Evolutionary conservation across 2,329 filamentous ascomycete genomes (phyloP), one percentile per base, ranked within the genome.

Genomic region (Sporothrix brasiliensis): DNA sequence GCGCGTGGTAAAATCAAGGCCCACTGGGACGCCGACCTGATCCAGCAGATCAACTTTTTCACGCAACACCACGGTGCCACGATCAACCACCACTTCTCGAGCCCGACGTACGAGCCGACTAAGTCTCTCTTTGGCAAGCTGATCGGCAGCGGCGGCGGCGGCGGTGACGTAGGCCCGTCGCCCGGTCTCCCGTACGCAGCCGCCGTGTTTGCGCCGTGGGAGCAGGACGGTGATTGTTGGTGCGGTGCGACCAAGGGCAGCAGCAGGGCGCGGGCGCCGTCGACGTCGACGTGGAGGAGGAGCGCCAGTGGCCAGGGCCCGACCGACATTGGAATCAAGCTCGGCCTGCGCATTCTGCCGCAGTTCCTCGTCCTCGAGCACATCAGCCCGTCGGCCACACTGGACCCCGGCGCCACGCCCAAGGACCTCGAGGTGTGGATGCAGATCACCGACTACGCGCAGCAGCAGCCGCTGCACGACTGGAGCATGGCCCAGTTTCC

Each of bases 151-250:
- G 27, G n/a, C 11, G 30, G 30, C 30, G 30, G 30, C 34, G 34
- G 34, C 34, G 6, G 63, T 2, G 39, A n/a, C 27, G 27, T 4
- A 58, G 73, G 0, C 61, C 68, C 4, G 27, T 34, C 27, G 63
- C 47, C 73, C 1, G 73, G 73, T n/a, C 69, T 60, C 16, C 39
- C 67, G 34, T 71, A 69, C 5, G 71, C 65, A 3, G 69, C 73
- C 1, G 0, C 83, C 85, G 92, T 91, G 0, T 83, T 97, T 2
- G 77, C 80, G 1, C 80, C 83, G 3, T 97, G 94, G 93, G 83
- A 89, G 11, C 92, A 97, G 65, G 86, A 90, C 47, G 92, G 91
- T 24, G 92, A 98, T 73, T 96, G 93, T 79, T 98, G 93, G 91
- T 98, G 94, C 78, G 89, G 90, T 4, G 84, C 82, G 3, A 80